These are phyloP conservation scores for Ottelia alismoides DNA, from an alignment of 106 monocot genomes.

Conservation along the genomic window DNA sequence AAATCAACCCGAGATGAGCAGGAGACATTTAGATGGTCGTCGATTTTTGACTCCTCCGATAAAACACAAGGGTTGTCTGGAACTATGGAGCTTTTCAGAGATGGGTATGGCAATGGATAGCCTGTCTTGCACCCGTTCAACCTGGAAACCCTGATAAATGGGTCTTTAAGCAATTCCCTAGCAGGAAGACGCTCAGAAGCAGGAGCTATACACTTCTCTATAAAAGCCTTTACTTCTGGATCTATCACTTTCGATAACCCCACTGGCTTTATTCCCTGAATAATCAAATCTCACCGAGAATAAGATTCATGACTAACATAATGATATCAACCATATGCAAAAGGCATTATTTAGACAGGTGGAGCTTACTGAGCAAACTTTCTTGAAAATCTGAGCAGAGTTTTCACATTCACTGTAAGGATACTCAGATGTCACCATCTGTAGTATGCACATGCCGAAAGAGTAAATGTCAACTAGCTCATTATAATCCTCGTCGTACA, in stretches of 20 bases:
- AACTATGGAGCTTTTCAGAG: slow-evolving; percentile 3
- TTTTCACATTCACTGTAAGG: slow-evolving; percentile 62
- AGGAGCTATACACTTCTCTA: slow-evolving; percentile 56
- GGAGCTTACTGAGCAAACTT: slow-evolving; percentile 42
- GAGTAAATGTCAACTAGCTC: slow-evolving; percentile 75
- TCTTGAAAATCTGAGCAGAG: slow-evolving; percentile 53
- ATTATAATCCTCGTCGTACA: slow-evolving; percentile 61
- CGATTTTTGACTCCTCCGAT: too few relatives aligned
- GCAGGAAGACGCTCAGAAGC: slow-evolving; percentile 33
- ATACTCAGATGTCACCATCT: slow-evolving; percentile 66
- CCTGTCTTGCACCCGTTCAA: slow-evolving; percentile 8
- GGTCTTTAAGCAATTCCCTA: slow-evolving; percentile 36
- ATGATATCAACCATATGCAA: not conserved
- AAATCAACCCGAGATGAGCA: slow-evolving; percentile 4
- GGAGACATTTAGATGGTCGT: not conserved
- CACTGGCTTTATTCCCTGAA: slow-evolving; percentile 62
- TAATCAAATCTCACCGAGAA: not conserved
- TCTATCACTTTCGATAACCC: slow-evolving; percentile 48
- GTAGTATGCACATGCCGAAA: slow-evolving; percentile 79
- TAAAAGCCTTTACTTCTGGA: slow-evolving; percentile 42
- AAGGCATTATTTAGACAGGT: not conserved
- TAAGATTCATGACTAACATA: not conserved
- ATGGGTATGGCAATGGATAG: not conserved
- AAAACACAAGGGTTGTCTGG: slow-evolving; percentile 3
- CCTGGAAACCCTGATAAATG: slow-evolving; percentile 39